phyloP scores from a whole-genome alignment of 2,329 filamentous ascomycete species.

The Cercospora sp. region DNA sequence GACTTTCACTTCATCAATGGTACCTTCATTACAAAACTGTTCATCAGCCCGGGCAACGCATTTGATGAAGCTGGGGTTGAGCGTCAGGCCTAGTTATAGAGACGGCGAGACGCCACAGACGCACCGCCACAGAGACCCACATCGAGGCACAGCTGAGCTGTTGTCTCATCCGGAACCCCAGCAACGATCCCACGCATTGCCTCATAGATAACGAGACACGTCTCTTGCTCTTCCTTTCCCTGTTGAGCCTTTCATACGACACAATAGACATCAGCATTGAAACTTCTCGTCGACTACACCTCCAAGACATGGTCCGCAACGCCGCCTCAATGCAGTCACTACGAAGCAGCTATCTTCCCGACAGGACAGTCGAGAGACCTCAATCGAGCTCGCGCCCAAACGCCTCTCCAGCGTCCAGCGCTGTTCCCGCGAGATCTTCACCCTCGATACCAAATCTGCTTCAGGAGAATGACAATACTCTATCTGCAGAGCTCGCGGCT shows the following conservation, averaged over 20 bases:
- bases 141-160: background rate
- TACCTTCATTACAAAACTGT: background rate
- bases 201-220: background rate
- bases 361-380: conserved; percentile 13
- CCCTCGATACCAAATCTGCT: conserved; percentile 18
- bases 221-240: background rate
- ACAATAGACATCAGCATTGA: background rate
- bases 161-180: background rate
- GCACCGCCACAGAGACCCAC: conserved; percentile 1
- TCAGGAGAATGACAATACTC: background rate
- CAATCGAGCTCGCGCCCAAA: background rate
- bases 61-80: background rate
- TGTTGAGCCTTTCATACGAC: background rate
- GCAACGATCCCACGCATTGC: background rate
- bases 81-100: background rate
- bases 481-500: background rate
- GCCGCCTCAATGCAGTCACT: conserved; percentile 32
- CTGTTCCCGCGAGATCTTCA: conserved; percentile 14
- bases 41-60: background rate
- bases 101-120: background rate
- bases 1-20: background rate
- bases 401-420: background rate
- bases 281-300: background rate
- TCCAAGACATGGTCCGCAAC: conserved; percentile 34
- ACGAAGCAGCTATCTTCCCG: conserved; percentile 25